These are phyloP conservation scores for Sporothrix mexicana DNA, from an alignment of 2,329 filamentous ascomycete species.

Conservation along the genomic window DNA sequence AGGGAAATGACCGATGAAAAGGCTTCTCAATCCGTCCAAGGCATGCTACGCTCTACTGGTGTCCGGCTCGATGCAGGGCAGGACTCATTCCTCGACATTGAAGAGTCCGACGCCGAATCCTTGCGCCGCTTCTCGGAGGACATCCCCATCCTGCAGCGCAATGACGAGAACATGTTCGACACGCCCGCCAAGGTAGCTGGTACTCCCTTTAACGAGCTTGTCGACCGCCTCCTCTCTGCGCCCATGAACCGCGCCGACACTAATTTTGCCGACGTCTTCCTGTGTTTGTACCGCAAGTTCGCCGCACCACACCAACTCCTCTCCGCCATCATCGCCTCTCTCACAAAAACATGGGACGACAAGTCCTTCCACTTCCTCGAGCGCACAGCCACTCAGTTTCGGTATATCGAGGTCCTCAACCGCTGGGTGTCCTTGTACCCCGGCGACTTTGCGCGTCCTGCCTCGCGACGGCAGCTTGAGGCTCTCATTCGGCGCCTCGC, in stretches of 20 bases:
- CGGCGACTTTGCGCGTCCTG: conserved; percentile 84
- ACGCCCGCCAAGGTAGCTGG: conserved; percentile 59
- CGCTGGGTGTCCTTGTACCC: conserved; percentile 91
- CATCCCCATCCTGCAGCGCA: conserved; percentile 69
- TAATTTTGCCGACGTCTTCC: conserved; percentile 86
- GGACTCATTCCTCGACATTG: conserved; percentile 67
- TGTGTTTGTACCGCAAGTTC: conserved; percentile 94
- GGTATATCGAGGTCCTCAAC: conserved; percentile 81
- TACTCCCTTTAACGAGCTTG: conserved; percentile 71
- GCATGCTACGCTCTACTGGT: conserved; percentile 58
- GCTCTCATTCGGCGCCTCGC: conserved; percentile 78
- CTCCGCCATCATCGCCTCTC: conserved; percentile 74
- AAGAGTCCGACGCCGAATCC: conserved; percentile 73
- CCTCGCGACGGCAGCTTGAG: conserved; percentile 72
- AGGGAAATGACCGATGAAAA: conserved; percentile 54
- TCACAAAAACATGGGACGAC: conserved; percentile 73
- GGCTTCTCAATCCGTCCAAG: conserved; percentile 53
- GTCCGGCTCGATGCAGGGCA: conserved; percentile 57
- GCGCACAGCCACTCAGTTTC: conserved; percentile 79
- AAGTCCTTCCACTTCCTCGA: conserved; percentile 72
- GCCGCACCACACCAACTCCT: conserved; percentile 80
- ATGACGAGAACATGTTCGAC: conserved; percentile 66
- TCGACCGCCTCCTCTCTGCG: conserved; percentile 83
- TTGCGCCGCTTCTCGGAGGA: conserved; percentile 69
- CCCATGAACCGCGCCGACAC: conserved; percentile 85